phyloP scores from a whole-genome alignment of 257 asterid genomes.

The Solanum piurae region DNA sequence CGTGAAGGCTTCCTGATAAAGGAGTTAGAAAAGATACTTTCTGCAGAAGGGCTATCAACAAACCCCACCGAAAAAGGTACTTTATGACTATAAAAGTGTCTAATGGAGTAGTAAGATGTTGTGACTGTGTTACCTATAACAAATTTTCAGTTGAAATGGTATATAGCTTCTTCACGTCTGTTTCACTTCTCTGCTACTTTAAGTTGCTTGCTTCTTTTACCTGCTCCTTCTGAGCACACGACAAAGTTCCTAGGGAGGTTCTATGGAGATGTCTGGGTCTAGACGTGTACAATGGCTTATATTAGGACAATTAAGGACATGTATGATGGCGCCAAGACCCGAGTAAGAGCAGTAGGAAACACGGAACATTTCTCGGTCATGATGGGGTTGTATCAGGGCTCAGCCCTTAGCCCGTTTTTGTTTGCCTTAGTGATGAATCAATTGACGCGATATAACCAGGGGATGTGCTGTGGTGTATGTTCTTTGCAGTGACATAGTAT shows the following conservation, averaged over 20 bases:
- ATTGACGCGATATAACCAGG: background rate
- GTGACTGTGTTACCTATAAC: background rate
- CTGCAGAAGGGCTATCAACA: slow-evolving; percentile 76
- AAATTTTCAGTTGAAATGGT: background rate
- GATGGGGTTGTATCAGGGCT: background rate
- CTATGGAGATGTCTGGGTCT: background rate
- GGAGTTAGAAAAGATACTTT: slow-evolving; percentile 75
- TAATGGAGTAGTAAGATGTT: background rate
- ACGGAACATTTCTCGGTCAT: background rate
- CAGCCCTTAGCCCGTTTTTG: background rate
- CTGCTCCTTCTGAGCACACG: background rate
- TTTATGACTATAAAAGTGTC: background rate
- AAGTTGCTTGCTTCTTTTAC: background rate
- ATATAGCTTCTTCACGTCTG: background rate
- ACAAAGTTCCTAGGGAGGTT: background rate
- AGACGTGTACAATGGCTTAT: background rate
- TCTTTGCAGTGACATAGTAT: background rate
- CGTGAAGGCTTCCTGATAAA: slow-evolving; percentile 64
- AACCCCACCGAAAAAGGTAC: slow-evolving; percentile 92
- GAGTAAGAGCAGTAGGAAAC: background rate
- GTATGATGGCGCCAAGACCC: background rate
- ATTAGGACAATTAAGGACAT: background rate
- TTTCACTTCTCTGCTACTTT: background rate
- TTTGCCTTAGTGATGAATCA: background rate
- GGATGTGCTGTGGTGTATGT: background rate